Conservation (phyloP, 192 early-diverging fungal genomes). For the Geranomyces michiganensis region DNA sequence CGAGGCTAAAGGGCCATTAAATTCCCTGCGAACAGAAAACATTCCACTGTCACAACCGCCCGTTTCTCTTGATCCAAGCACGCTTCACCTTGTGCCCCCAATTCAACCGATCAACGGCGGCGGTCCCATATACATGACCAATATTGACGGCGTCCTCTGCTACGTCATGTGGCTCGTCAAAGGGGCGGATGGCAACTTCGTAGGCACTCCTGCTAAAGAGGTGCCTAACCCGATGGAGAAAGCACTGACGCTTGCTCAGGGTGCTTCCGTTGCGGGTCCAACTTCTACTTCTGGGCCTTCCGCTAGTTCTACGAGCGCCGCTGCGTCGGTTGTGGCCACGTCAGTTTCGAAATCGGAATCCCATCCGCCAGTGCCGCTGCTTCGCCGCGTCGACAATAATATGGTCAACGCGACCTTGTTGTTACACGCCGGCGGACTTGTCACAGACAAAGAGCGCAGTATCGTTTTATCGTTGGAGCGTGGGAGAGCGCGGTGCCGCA, state of each 20-base stretch:
- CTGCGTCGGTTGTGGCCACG: neutral
- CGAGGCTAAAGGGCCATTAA: neutral
- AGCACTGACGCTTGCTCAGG: neutral
- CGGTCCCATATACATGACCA: slow-evolving; percentile 23
- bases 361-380: slow-evolving; percentile 42
- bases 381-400: slow-evolving; percentile 80
- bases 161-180: slow-evolving; percentile 30
- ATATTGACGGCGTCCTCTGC: slow-evolving; percentile 25
- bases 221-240: slow-evolving; percentile 5
- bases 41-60: slow-evolving; percentile 8
- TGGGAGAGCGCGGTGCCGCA: slow-evolving; percentile 72
- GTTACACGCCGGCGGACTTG: slow-evolving; percentile 83
- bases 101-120: slow-evolving; percentile 15
- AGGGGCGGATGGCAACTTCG: neutral
- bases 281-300: neutral
- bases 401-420: slow-evolving; percentile 87
- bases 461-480: slow-evolving; percentile 87
- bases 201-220: slow-evolving; percentile 21
- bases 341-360: neutral
- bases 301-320: neutral
- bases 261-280: slow-evolving; percentile 1
- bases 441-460: slow-evolving; percentile 79
- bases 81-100: slow-evolving; percentile 24
- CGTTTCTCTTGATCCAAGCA: slow-evolving; percentile 22
- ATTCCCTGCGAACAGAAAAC: neutral